phyloP scores from a whole-genome alignment of 257 asterid species.

The Perilla frutescens region DNA sequence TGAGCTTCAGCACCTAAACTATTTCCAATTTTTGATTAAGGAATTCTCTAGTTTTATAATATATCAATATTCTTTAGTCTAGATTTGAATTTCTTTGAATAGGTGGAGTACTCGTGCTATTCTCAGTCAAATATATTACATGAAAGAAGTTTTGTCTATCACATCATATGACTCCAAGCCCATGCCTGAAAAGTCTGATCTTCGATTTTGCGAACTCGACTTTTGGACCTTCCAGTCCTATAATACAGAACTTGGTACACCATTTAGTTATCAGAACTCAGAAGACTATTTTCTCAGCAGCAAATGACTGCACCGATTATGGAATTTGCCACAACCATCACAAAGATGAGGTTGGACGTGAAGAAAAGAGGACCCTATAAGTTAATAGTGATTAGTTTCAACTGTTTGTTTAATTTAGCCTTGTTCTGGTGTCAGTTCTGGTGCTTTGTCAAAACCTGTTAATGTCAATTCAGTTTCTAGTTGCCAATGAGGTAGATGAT shows the following conservation, averaged over 20 bases:
- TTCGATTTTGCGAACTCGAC: background rate
- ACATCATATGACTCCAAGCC: conserved; percentile 15
- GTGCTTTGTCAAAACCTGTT: conserved; percentile 12
- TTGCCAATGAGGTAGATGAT: conserved; percentile 27
- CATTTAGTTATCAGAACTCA: background rate
- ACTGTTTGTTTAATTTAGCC: background rate
- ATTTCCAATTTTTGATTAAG: background rate
- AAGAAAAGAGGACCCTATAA: background rate
- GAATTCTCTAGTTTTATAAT: background rate
- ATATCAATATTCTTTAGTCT: background rate
- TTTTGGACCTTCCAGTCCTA: background rate
- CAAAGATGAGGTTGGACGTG: background rate
- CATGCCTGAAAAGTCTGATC: background rate
- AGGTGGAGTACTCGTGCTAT: too few relatives aligned
- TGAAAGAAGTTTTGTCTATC: background rate
- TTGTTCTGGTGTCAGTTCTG: background rate
- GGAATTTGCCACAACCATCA: background rate
- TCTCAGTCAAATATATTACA: too few relatives aligned
- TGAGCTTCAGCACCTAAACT: background rate
- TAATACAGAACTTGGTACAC: background rate
- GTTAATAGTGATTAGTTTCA: background rate
- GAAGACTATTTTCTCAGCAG: background rate
- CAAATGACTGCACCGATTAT: background rate
- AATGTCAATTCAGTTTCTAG: background rate
- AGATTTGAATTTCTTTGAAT: background rate